Base-by-base conservation (phyloP, 129 eudicot species). In the Pseudognaphalium luteoalbum region DNA sequence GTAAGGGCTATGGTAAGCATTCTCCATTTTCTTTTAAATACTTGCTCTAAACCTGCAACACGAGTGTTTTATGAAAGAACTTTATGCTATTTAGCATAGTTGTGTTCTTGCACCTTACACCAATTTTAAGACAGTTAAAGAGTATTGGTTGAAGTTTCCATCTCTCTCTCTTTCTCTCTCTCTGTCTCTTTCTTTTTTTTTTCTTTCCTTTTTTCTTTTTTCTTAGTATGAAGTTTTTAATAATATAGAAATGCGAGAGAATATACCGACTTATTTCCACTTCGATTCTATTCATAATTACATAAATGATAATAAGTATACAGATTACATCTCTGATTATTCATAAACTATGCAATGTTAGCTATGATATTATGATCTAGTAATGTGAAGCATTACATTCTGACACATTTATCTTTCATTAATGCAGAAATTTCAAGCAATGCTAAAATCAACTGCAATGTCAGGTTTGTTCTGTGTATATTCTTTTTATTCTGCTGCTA, bases 391-490 rank as follows among this genome's bases (percentile, higher is more conserved):
- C 68, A 30, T 81, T 52, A 39, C 57, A 15, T 65, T 61, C 73
- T 76, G 59, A 71, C 79, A 66, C 68, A 47, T 25, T 25, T 25
- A 7, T 32, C 3, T 83, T 12, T 47, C 74, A 35, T 78, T 37
- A 65, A 32, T 85, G 92, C 96, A 93, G 98, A 93, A 88, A 81
- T 83, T 88, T 85, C 85, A 86, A 88, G 83, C 86, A 66, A 52
- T 78, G 71, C 56, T 90, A 20, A 79, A 76, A 66, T 84, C 94
- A 61, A 82, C 90, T 83, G 86, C 90, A 64, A 51, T 86, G 88
- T 70, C 92, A 84, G 98, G 98, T 92, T 54, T 5, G 66, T 56
- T 76, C 72, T 69, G 42, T 66, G 66, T 60, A 29, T 62, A 25
- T 54, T 28, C 28, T 74, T 25, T 52, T 58, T 12, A 68, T 70